phyloP scores from a whole-genome alignment of 2,329 filamentous ascomycete species.

The Cylindrodendrum hubeiense region DNA sequence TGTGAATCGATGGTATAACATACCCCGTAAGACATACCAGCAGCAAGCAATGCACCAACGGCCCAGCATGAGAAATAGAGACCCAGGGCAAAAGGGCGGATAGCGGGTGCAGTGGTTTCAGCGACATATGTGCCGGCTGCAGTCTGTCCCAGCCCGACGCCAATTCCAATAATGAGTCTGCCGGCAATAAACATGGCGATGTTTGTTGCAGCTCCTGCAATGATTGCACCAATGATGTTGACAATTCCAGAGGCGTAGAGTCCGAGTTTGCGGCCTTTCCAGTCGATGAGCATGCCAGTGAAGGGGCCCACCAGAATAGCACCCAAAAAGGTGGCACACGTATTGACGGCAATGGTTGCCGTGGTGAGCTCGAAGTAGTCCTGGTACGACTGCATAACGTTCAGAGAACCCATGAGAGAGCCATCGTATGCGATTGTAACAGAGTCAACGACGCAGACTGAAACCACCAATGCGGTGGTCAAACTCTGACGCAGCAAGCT shows the following conservation, averaged over 20 bases:
- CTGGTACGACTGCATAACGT: slow-evolving; percentile 66
- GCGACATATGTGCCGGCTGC: slow-evolving; percentile 61
- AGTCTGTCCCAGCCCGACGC: slow-evolving; percentile 55
- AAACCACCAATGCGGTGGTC: too few species aligned
- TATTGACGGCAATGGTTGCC: slow-evolving; percentile 64
- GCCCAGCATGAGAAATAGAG: slow-evolving; percentile 15
- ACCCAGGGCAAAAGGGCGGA: too few species aligned
- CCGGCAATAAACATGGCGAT: slow-evolving; percentile 64
- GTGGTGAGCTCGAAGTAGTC: slow-evolving; percentile 65
- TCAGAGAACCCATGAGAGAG: slow-evolving; percentile 58
- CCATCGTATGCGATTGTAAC: too few species aligned
- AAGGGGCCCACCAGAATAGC: slow-evolving; percentile 6
- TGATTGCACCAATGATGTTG: slow-evolving; percentile 57
- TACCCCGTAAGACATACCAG: slow-evolving; percentile 59
- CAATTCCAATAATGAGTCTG: slow-evolving; percentile 62
- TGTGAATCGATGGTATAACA: too few species aligned
- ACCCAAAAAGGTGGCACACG: slow-evolving; percentile 51
- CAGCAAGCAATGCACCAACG: slow-evolving; percentile 58
- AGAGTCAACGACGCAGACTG: too few species aligned
- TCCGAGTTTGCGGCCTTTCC: slow-evolving; percentile 16
- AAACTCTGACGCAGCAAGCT: too few species aligned
- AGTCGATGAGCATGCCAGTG: slow-evolving; percentile 12
- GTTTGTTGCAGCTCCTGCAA: slow-evolving; percentile 63
- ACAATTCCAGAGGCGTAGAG: slow-evolving; percentile 34
- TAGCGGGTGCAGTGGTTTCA: too few species aligned